Evolutionary conservation across 2,329 filamentous ascomycete species (phyloP).

Genomic region (Ceratocystis alfenasii): DNA sequence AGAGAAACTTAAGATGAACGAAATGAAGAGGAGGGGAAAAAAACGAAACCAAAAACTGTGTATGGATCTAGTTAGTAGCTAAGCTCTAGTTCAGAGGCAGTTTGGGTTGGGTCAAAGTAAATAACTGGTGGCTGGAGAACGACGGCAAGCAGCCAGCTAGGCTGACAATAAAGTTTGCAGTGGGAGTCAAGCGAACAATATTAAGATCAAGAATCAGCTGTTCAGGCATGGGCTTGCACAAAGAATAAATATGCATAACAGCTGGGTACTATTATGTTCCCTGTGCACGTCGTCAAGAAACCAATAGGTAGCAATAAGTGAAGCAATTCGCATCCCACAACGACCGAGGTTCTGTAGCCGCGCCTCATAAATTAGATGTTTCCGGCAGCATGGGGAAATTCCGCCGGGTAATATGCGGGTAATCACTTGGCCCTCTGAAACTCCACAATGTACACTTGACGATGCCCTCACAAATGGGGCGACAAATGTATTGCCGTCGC

Average conservation of each 20-base stretch:
- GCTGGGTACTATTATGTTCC: background rate
- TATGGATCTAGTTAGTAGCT: background rate
- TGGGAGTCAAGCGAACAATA: background rate
- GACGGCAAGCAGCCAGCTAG: background rate
- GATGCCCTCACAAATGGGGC: background rate
- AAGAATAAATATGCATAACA: slow-evolving; percentile 4
- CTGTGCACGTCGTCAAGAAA: background rate
- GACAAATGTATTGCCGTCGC: background rate
- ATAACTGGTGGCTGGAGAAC: slow-evolving; percentile 6
- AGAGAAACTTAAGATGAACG: background rate
- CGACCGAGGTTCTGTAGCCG: background rate
- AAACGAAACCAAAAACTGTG: background rate
- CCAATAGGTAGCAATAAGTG: background rate
- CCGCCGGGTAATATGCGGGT: background rate
- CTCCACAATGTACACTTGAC: background rate
- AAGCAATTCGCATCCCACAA: background rate
- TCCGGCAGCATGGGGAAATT: background rate
- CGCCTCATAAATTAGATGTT: background rate
- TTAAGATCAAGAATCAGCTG: background rate
- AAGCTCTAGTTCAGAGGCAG: background rate
- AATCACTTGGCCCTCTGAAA: background rate
- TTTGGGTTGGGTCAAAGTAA: background rate
- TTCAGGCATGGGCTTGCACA: background rate
- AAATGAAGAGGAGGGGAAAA: background rate
- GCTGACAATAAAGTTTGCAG: background rate